phyloP scores from a whole-genome alignment of 2,329 filamentous ascomycete genomes.

The Fusarium torreyae region DNA sequence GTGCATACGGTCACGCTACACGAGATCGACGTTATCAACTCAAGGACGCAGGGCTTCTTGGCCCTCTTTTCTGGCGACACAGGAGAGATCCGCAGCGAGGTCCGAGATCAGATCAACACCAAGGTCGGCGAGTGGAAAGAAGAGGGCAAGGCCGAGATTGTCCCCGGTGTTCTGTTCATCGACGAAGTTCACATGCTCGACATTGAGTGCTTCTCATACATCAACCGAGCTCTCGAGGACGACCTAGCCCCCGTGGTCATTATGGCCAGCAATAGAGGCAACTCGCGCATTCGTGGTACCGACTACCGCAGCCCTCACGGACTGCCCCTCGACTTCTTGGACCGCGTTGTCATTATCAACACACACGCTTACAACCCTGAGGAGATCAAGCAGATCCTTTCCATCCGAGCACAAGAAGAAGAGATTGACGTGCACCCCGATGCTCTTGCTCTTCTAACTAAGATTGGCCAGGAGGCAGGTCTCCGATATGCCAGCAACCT shows the following conservation, averaged over 20 bases:
- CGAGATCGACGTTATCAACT: conserved; percentile 99
- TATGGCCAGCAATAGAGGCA: conserved; percentile 97
- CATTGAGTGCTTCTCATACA: conserved; percentile 98
- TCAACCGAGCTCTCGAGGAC: conserved; percentile 96
- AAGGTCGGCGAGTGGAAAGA: conserved; percentile 99
- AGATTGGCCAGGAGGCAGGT: conserved; percentile 94
- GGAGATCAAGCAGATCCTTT: conserved; percentile 92
- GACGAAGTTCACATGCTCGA: conserved; percentile 99
- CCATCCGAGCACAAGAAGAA: conserved; percentile 94
- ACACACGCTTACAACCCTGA: conserved; percentile 87
- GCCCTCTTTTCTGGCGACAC: conserved; percentile 98
- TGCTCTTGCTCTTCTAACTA: conserved; percentile 91
- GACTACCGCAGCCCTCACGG: conserved; percentile 95
- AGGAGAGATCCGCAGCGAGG: conserved; percentile 96
- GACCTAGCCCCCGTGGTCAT: conserved; percentile 97
- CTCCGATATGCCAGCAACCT: conserved; percentile 97
- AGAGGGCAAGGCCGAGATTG: conserved; percentile 98
- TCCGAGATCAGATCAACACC: conserved; percentile 98
- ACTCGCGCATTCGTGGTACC: conserved; percentile 92
- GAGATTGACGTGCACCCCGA: conserved; percentile 93
- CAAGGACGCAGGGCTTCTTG: conserved; percentile 96
- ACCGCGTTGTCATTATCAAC: conserved; percentile 96
- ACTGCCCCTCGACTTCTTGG: conserved; percentile 93
- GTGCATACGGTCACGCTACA: conserved; percentile 97
- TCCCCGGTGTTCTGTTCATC: conserved; percentile 97